Conservation (phyloP, 2,329 filamentous ascomycete species). For the Metarhizium guizhouense region DNA sequence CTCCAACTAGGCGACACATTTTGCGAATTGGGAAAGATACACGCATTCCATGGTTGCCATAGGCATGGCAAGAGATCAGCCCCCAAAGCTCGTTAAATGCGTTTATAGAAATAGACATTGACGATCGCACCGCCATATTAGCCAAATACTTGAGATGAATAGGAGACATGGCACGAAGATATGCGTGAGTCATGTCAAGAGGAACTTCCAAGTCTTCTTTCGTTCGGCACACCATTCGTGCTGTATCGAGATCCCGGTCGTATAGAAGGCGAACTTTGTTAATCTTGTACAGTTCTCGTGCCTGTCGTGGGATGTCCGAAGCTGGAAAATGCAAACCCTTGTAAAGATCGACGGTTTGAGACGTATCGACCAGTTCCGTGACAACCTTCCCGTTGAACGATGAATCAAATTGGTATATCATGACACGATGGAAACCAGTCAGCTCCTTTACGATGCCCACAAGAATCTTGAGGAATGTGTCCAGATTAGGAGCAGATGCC, state of each 20-base stretch:
- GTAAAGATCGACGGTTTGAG: slow-evolving; percentile 72
- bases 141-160: slow-evolving; percentile 80
- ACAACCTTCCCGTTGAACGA: slow-evolving; percentile 79
- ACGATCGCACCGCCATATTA: slow-evolving; percentile 88
- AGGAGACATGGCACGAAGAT: slow-evolving; percentile 82
- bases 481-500: slow-evolving; percentile 59
- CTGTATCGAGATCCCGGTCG: slow-evolving; percentile 71
- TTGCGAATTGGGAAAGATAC: slow-evolving; percentile 87
- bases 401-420: slow-evolving; percentile 87
- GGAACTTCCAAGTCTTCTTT: slow-evolving; percentile 64
- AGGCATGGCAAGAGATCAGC: slow-evolving; percentile 76
- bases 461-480: slow-evolving; percentile 68
- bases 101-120: slow-evolving; percentile 90
- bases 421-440: slow-evolving; percentile 84
- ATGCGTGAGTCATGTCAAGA: slow-evolving; percentile 75
- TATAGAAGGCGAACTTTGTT: slow-evolving; percentile 86
- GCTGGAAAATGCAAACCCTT: slow-evolving; percentile 84
- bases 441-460: slow-evolving; percentile 83
- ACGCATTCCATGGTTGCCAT: slow-evolving; percentile 71
- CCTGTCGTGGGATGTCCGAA: slow-evolving; percentile 77
- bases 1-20: slow-evolving; percentile 82
- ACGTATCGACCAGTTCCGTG: slow-evolving; percentile 75
- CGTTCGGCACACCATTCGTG: slow-evolving; percentile 72
- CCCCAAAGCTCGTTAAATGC: slow-evolving; percentile 83
- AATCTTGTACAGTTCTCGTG: slow-evolving; percentile 78